Percentiles rank a stretch among this genome's conserved stretches.
phyloP scores from a whole-genome alignment of 2,329 filamentous ascomycete species.

The Apiospora pterosperma region DNA sequence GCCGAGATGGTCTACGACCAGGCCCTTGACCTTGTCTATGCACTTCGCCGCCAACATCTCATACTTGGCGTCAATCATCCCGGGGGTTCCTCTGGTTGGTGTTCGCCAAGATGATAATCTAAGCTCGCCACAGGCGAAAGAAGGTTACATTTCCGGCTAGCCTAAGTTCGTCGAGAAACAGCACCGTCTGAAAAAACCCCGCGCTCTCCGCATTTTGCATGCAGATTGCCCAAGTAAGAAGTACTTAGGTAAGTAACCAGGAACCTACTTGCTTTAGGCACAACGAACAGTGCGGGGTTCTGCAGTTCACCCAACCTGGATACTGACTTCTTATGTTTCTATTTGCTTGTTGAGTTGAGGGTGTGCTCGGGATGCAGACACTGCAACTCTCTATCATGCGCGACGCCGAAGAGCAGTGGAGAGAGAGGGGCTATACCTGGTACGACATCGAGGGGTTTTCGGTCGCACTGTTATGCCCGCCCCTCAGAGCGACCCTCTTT shows the following conservation, averaged over 20 bases:
- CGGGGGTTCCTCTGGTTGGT: neutral
- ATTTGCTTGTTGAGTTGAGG: neutral
- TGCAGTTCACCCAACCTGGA: neutral
- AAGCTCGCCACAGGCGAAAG: neutral
- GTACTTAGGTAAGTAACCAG: too few species aligned
- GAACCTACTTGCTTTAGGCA: too few species aligned
- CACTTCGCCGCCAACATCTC: conserved; percentile 9
- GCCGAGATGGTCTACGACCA: conserved; percentile 21
- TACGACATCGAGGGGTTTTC: too few species aligned
- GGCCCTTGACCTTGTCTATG: conserved; percentile 20
- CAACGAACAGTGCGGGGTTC: neutral
- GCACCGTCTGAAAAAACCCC: conserved; percentile 1
- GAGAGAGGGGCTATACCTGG: too few species aligned
- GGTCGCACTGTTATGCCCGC: too few species aligned
- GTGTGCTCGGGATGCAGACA: neutral
- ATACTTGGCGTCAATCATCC: conserved; percentile 12
- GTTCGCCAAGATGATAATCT: neutral
- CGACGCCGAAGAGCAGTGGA: too few species aligned
- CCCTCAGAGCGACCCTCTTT: too few species aligned
- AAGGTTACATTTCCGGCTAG: too few species aligned
- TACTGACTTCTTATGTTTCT: too few species aligned
- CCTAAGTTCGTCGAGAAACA: neutral
- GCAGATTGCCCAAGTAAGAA: too few species aligned
- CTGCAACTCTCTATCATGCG: neutral
- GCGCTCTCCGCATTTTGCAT: conserved; percentile 6